Evolutionary conservation across 2,329 filamentous ascomycete genomes (phyloP).

Genomic region (Plectosphaerella sp.): DNA sequence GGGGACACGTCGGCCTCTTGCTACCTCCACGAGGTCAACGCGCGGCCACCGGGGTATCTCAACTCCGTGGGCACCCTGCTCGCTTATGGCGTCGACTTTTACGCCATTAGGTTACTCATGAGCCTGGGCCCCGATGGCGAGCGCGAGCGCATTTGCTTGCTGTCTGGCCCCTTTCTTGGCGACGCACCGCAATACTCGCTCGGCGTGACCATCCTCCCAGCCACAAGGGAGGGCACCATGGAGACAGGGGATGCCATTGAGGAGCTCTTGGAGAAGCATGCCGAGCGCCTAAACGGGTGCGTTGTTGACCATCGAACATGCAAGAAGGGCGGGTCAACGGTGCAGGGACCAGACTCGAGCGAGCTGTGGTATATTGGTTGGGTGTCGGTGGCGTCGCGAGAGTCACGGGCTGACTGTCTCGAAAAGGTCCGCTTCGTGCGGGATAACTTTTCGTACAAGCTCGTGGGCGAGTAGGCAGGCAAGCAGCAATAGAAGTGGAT

Average conservation of each 20-base stretch:
- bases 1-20: slow-evolving; percentile 3
- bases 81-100: slow-evolving; percentile 24
- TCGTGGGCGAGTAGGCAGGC: not conserved
- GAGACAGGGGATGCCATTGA: not conserved
- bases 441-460: not conserved
- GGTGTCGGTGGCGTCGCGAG: not conserved
- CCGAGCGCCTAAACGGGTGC: not conserved
- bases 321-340: not conserved
- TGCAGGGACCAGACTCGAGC: not conserved
- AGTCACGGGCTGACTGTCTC: not conserved
- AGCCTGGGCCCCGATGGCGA: not conserved
- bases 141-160: not conserved
- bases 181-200: not conserved
- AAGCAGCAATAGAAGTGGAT: not conserved
- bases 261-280: not conserved
- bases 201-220: not conserved
- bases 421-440: not conserved
- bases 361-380: not conserved
- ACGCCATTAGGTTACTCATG: slow-evolving; percentile 16
- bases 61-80: slow-evolving; percentile 15
- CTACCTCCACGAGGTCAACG: slow-evolving; percentile 24
- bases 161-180: not conserved
- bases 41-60: slow-evolving; percentile 20
- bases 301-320: not conserved
- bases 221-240: not conserved